A percentile compares a stretch with the other conserved stretches of the same genome.
Evolutionary conservation across 2,329 filamentous ascomycete species (phyloP).

Genomic region (Bertia moriformis): DNA sequence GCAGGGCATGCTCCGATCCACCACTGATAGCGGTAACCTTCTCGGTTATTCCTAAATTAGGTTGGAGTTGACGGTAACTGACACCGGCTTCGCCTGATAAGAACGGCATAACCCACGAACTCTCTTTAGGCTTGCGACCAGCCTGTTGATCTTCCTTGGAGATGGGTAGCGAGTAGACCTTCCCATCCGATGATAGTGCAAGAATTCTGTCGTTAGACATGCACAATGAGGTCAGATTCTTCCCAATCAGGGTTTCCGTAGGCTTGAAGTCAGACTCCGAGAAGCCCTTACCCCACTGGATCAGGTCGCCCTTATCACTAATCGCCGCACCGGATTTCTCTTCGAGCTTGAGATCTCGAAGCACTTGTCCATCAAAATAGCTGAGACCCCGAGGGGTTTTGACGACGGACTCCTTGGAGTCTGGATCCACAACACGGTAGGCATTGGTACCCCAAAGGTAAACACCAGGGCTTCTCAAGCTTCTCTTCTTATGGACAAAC

Average conservation of each 20-base stretch:
- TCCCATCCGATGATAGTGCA: constrained; percentile 59
- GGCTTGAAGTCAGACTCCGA: constrained; percentile 50
- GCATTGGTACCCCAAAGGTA: neutral
- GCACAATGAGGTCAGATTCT: constrained; percentile 62
- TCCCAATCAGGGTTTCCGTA: constrained; percentile 61
- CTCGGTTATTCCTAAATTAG: constrained; percentile 53
- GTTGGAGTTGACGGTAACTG: constrained; percentile 61
- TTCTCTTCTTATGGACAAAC: neutral
- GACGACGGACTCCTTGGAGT: constrained; percentile 61
- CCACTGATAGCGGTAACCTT: constrained; percentile 60
- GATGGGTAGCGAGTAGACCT: constrained; percentile 72
- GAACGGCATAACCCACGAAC: constrained; percentile 59
- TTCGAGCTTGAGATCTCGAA: constrained; percentile 79
- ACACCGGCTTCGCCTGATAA: constrained; percentile 28
- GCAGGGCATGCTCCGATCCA: constrained; percentile 72
- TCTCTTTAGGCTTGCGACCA: constrained; percentile 50
- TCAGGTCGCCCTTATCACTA: constrained; percentile 70
- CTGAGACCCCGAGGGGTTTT: constrained; percentile 67
- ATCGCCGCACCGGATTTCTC: constrained; percentile 73
- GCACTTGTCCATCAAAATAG: constrained; percentile 70
- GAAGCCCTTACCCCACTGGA: constrained; percentile 81
- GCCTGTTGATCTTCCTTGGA: constrained; percentile 55
- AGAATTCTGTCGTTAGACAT: constrained; percentile 75
- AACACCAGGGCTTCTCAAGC: neutral
- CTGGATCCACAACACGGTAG: constrained; percentile 26